phyloP scores from a whole-genome alignment of 352 stramenopile species.

The Globisporangium nodosum region DNA sequence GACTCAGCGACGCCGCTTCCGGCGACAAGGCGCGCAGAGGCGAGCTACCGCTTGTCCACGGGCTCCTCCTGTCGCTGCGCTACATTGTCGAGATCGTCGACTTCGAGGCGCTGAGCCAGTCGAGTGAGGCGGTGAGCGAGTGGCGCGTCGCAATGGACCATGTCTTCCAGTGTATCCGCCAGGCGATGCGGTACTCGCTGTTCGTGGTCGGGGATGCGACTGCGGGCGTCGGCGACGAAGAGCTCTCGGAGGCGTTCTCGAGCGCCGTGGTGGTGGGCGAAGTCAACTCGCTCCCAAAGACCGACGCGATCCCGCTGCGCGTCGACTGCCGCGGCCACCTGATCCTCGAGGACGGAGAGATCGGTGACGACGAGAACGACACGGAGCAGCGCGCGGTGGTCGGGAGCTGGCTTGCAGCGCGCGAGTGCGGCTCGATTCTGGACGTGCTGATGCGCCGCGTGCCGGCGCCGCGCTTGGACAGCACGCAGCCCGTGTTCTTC shows the following conservation, averaged over 20 bases:
- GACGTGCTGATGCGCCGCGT: conserved; percentile 67
- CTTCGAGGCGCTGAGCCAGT: conserved; percentile 26
- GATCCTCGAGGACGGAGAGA: conserved; percentile 46
- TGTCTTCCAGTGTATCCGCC: conserved; percentile 49
- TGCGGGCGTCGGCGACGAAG: conserved; percentile 53
- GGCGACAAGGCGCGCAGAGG: conserved; percentile 29
- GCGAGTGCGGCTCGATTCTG: conserved; percentile 76
- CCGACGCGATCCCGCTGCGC: conserved; percentile 43
- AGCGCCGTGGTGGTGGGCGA: conserved; percentile 57
- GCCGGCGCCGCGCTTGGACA: conserved; percentile 27
- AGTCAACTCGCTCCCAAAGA: conserved; percentile 49
- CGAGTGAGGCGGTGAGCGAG: conserved; percentile 8
- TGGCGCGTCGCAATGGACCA: conserved; percentile 42
- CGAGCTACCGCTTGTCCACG: conserved; percentile 70
- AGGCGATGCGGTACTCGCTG: conserved; percentile 59
- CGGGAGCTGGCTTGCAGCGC: conserved; percentile 80
- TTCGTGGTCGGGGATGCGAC: conserved; percentile 73
- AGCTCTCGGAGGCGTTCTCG: conserved; percentile 55
- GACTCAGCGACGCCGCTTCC: conserved; percentile 24
- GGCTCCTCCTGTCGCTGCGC: conserved; percentile 64
- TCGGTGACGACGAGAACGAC: conserved; percentile 42
- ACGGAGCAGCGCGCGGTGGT: conserved; percentile 75
- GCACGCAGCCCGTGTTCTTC: conserved; percentile 27
- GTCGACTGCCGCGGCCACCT: conserved; percentile 80
- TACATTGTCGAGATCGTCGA: conserved; percentile 67